A percentile compares a stretch with the other conserved stretches of the same genome.
phyloP scores from a whole-genome alignment of 2,329 filamentous ascomycete genomes.

The Xylariomycetidae sp. region DNA sequence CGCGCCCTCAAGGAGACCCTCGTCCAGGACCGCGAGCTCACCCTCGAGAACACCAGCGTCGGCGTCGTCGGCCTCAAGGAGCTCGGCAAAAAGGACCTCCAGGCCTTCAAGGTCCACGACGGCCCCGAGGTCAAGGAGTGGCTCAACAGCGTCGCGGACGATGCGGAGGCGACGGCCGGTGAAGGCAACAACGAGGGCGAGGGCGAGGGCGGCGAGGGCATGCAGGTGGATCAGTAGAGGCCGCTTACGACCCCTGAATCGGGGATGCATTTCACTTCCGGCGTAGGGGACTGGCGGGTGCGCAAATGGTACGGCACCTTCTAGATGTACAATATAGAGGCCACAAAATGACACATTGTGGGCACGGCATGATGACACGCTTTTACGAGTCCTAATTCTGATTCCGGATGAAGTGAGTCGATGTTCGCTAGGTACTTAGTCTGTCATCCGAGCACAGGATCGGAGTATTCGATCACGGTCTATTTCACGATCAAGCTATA shows the following conservation, averaged over 20 bases:
- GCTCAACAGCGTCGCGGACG: slow-evolving; percentile 66
- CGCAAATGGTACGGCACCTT: no score
- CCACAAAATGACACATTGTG: neutral
- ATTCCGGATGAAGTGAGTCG: no score
- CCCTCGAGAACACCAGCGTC: slow-evolving; percentile 92
- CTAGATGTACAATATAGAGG: neutral
- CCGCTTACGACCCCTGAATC: no score
- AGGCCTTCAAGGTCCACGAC: slow-evolving; percentile 88
- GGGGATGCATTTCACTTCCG: neutral
- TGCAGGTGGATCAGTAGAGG: slow-evolving; percentile 41
- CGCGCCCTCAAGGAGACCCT: slow-evolving; percentile 90
- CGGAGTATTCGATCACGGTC: neutral
- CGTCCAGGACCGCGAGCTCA: slow-evolving; percentile 95
- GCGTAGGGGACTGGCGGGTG: no score
- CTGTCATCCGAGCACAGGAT: no score
- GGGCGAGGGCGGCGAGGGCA: slow-evolving; percentile 32
- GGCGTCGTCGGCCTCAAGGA: slow-evolving; percentile 66
- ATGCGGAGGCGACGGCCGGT: slow-evolving; percentile 41
- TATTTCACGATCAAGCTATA: slow-evolving; percentile 18
- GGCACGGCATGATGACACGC: no score
- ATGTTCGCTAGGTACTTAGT: no score
- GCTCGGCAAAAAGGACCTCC: slow-evolving; percentile 50
- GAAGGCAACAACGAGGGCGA: no score
- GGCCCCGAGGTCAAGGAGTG: slow-evolving; percentile 80
- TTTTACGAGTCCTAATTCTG: no score